Conservation (phyloP, 73 alveolate species). For the Halteria grandinella region DNA sequence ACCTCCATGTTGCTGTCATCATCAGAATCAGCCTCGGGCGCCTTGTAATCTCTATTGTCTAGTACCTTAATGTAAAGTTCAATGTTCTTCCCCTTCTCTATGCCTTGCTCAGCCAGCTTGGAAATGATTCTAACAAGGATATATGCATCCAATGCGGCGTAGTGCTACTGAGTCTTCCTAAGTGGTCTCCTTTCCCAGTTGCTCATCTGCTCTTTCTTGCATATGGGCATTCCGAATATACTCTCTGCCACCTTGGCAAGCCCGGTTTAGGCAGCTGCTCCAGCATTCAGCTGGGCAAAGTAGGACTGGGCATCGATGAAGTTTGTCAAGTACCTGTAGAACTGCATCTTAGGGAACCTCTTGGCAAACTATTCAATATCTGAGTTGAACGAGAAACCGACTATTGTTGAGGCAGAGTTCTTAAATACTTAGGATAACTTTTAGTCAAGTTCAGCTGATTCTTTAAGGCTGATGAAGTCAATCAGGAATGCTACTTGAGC, state of each 20-base stretch:
- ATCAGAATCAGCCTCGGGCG: background rate
- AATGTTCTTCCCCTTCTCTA: background rate
- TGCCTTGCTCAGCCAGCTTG: constrained; percentile 17
- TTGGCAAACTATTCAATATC: constrained; percentile 67
- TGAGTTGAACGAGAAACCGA: constrained; percentile 77
- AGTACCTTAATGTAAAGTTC: constrained; percentile 9
- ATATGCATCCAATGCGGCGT: constrained; percentile 92
- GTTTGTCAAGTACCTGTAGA: constrained; percentile 50
- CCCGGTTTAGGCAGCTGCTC: constrained; percentile 76
- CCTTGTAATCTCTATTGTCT: constrained; percentile 25
- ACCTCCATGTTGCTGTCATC: constrained; percentile 14
- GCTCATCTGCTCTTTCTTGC: constrained; percentile 87
- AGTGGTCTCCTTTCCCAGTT: constrained; percentile 94
- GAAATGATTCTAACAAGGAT: constrained; percentile 50
- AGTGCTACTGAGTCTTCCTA: constrained; percentile 80
- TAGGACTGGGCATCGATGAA: constrained; percentile 65
- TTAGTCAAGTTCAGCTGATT: constrained; percentile 52
- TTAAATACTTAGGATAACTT: constrained; percentile 64
- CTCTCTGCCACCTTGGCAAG: constrained; percentile 72
- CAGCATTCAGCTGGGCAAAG: constrained; percentile 53
- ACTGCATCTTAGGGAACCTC: constrained; percentile 59
- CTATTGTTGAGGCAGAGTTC: constrained; percentile 52
- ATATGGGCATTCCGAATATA: constrained; percentile 68
- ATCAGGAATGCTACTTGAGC: constrained; percentile 70
- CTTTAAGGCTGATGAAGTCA: constrained; percentile 68